Evolutionary conservation across 2,329 filamentous ascomycete species (phyloP).

Genomic region (Cladosporium oxysporum): DNA sequence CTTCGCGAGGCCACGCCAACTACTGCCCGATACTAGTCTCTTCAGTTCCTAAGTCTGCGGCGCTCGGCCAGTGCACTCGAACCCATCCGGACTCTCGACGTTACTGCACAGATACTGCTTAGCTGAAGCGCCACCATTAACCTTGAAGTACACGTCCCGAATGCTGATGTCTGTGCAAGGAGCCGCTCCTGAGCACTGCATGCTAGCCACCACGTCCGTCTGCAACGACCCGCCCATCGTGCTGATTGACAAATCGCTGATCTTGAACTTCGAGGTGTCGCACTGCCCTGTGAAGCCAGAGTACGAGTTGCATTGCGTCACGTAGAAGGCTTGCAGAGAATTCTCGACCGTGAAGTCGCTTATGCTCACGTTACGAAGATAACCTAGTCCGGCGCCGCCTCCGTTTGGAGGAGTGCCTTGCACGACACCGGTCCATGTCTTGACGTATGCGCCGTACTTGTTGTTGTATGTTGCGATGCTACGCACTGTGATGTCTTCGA

Average conservation of each 20-base stretch:
- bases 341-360: slow-evolving; percentile 34
- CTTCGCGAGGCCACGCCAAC: background rate
- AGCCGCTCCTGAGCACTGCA: slow-evolving; percentile 33
- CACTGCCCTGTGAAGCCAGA: slow-evolving; percentile 27
- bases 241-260: slow-evolving; percentile 37
- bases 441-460: slow-evolving; percentile 40
- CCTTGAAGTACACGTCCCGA: background rate
- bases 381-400: slow-evolving; percentile 59
- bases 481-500: slow-evolving; percentile 52
- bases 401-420: slow-evolving; percentile 55
- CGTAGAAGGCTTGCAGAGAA: slow-evolving; percentile 26
- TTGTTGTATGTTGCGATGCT: slow-evolving; percentile 41
- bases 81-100: slow-evolving; percentile 9
- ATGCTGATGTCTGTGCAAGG: slow-evolving; percentile 30
- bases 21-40: background rate
- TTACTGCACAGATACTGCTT: slow-evolving; percentile 17
- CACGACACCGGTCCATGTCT: slow-evolving; percentile 58
- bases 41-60: background rate
- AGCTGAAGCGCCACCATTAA: background rate
- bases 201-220: slow-evolving; percentile 25
- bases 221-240: slow-evolving; percentile 35
- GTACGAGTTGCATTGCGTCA: slow-evolving; percentile 36
- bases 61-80: slow-evolving; percentile 12
- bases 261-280: slow-evolving; percentile 41
- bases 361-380: slow-evolving; percentile 41